Evolutionary conservation across 1,139 yeast genomes (phyloP).

Genomic region (Geotrichum histeridarum): DNA sequence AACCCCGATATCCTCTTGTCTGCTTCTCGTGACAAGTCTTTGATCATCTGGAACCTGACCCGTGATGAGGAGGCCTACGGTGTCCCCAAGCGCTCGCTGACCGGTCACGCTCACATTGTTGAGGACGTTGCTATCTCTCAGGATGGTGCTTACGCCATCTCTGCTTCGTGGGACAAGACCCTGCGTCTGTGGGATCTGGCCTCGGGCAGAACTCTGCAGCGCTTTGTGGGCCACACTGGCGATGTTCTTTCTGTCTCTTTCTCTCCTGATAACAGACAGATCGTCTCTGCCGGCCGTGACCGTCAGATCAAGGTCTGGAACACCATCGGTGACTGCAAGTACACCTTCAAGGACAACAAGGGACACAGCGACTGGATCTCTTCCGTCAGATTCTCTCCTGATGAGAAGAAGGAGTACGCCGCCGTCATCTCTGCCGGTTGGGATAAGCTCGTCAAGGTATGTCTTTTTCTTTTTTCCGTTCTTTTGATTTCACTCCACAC

Average conservation of each 20-base stretch:
- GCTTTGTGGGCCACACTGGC: slow-evolving; percentile 97
- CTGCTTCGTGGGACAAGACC: slow-evolving; percentile 99
- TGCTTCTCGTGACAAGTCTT: slow-evolving; percentile 98
- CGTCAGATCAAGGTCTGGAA: slow-evolving; percentile 99
- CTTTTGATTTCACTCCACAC: not conserved
- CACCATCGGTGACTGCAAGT: slow-evolving; percentile 97
- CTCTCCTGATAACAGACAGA: slow-evolving; percentile 95
- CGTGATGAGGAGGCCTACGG: slow-evolving; percentile 97
- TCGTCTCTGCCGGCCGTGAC: slow-evolving; percentile 98
- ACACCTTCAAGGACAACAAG: slow-evolving; percentile 61
- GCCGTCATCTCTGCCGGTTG: slow-evolving; percentile 97
- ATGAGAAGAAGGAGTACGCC: slow-evolving; percentile 48
- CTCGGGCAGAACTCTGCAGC: slow-evolving; percentile 89
- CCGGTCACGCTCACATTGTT: slow-evolving; percentile 98
- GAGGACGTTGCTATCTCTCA: slow-evolving; percentile 97
- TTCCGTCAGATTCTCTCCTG: slow-evolving; percentile 92
- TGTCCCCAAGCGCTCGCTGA: slow-evolving; percentile 95
- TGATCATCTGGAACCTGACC: slow-evolving; percentile 98
- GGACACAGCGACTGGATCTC: slow-evolving; percentile 99
- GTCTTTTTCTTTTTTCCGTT: slow-evolving; percentile 16
- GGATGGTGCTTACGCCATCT: slow-evolving; percentile 96
- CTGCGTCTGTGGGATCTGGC: slow-evolving; percentile 97
- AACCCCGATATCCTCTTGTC: slow-evolving; percentile 98
- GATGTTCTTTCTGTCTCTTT: slow-evolving; percentile 97
- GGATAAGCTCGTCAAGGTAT: slow-evolving; percentile 89